Base-by-base conservation (phyloP, 495 filamentous ascomycete genomes). In the Lasiosphaeris hirsuta region DNA sequence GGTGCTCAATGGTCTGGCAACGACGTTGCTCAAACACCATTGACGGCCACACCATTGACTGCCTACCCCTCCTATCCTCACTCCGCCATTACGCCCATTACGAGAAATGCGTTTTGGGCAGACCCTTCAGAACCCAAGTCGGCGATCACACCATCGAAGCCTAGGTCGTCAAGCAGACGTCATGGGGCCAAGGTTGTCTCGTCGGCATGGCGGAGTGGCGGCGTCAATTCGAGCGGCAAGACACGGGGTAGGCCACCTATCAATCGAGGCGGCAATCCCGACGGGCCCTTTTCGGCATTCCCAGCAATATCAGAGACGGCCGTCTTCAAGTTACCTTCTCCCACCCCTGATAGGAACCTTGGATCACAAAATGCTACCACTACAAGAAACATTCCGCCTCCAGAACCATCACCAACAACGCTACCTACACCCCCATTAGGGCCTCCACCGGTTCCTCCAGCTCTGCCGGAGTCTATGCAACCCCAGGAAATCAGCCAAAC, bases 101-200 rank as follows among this genome's bases (percentile, higher is more conserved):
- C 63, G 5, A 61, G 63, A 47, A 63, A 58, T 18, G 42, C 59
- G 1, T 69, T 69, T 37, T 69, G 63, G 66, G 59, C 57, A 35
- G 66, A 69, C 33, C 51, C 51, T 10, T 34, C 18, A 3, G 66
- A 69, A 46, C 66, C 91, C 6, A 86, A 90, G 53, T 94, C 90
- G 7, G 90, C 90, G n/a, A 84, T 90, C 49, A 85, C 87, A 14
- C 86, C 87, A 2, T 72, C 72, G 0, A 73, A 92, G 58, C 85
- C 89, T 4, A 84, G 82, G 17, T 90, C 90, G 1, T 86, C 88
- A 0, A 78, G 88, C 36, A 88, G 90, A 47, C 83, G 91, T n/a
- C 91, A 96, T 67, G 93, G 93, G 0, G 92, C 94, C 0, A 80
- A 80, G 60, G 90, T 89, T 1, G 92, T 98, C 1, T 98, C 94